phyloP scores from a whole-genome alignment of 768 basidiomycete genomes.

The Boletus rufocinnamomeus region DNA sequence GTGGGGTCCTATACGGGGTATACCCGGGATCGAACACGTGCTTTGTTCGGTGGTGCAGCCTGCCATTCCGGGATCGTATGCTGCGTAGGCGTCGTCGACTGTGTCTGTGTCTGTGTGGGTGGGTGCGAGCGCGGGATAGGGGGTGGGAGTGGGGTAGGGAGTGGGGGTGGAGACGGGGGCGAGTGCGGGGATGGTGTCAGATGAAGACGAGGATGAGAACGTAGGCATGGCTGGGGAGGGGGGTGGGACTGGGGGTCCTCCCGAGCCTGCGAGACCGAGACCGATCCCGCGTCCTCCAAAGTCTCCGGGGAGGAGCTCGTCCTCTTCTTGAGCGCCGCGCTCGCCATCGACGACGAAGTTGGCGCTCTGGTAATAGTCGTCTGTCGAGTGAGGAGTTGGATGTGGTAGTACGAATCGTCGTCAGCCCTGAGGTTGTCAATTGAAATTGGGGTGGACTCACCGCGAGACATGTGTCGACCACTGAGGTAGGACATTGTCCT shows the following conservation, averaged over 20 bases:
- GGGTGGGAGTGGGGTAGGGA: too few relatives aligned
- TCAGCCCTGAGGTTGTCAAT: too few relatives aligned
- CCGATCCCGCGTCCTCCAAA: constrained; percentile 3
- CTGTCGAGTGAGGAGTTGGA: too few relatives aligned
- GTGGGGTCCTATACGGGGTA: neutral
- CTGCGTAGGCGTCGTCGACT: constrained; percentile 17
- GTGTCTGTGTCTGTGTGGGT: neutral
- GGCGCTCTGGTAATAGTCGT: constrained; percentile 1
- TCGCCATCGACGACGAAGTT: constrained; percentile 11
- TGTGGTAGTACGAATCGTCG: too few relatives aligned
- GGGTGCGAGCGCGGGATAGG: too few relatives aligned
- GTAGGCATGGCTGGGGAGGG: too few relatives aligned
- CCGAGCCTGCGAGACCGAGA: constrained; percentile 8
- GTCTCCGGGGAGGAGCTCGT: constrained; percentile 7
- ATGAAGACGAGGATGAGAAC: too few relatives aligned
- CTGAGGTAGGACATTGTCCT: constrained; percentile 13
- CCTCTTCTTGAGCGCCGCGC: neutral
- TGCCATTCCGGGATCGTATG: constrained; percentile 28
- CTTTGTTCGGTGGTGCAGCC: constrained; percentile 10
- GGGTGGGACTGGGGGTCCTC: neutral
- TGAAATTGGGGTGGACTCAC: neutral
- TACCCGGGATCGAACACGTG: constrained; percentile 16
- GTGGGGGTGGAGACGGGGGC: too few relatives aligned
- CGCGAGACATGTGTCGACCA: constrained; percentile 10
- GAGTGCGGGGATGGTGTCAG: too few relatives aligned